Conservation (phyloP, 2,329 filamentous ascomycete species). For the Clarireedia hainanense region DNA sequence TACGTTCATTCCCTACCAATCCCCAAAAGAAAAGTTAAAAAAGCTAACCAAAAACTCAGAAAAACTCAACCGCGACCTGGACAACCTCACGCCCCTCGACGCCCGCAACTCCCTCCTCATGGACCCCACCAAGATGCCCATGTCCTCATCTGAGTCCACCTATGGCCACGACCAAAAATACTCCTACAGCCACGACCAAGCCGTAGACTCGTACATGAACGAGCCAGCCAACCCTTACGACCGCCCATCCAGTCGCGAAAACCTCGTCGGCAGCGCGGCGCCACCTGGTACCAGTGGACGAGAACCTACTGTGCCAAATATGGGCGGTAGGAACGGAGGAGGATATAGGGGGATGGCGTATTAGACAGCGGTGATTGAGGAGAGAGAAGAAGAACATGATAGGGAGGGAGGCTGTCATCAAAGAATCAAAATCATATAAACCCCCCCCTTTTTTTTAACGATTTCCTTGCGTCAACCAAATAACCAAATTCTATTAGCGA, state of each 20-base stretch:
- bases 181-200: constrained; percentile 14
- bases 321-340: constrained; percentile 10
- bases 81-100: constrained; percentile 79
- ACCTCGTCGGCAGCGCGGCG: constrained; percentile 1
- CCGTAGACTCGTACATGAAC: constrained; percentile 22
- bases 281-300: neutral
- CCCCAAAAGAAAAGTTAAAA: constrained; percentile 10
- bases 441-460: neutral
- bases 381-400: neutral
- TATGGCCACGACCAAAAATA: constrained; percentile 21
- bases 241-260: constrained; percentile 3
- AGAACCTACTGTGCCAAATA: constrained; percentile 3
- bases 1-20: constrained; percentile 41
- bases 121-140: neutral
- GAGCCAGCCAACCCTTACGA: constrained; percentile 26
- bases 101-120: constrained; percentile 74
- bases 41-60: constrained; percentile 40
- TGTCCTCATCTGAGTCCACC: constrained; percentile 3
- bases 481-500: too few species aligned
- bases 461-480: neutral
- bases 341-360: constrained; percentile 25
- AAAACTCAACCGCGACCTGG: constrained; percentile 67
- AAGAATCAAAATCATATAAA: too few species aligned
- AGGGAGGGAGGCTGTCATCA: too few species aligned
- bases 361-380: constrained; percentile 10